These are phyloP conservation scores for Paraconiothyrium sp. DNA, from an alignment of 2,329 filamentous ascomycete species.

Conservation along the genomic window DNA sequence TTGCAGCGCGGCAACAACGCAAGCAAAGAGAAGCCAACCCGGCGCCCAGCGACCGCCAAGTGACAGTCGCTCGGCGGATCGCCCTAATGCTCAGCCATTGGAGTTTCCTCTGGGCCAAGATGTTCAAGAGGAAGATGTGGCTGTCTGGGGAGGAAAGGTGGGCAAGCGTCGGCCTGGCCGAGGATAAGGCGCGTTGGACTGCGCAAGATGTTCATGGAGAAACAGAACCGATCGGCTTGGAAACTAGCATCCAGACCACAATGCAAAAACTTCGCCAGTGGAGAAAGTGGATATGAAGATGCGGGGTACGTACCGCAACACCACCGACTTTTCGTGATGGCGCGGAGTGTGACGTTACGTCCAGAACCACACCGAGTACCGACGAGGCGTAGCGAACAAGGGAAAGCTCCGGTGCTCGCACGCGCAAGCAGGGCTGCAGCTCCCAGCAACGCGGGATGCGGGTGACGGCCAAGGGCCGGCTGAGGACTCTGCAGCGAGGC, in stretches of 20 bases:
- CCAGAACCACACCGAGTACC: background rate
- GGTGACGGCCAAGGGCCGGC: constrained; percentile 22
- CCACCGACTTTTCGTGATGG: background rate
- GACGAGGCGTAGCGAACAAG: constrained; percentile 8
- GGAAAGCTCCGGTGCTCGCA: constrained; percentile 11
- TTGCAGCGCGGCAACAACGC: constrained; percentile 32
- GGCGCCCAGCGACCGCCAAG: constrained; percentile 44
- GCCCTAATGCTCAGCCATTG: constrained; percentile 31
- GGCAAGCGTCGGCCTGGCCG: constrained; percentile 18
- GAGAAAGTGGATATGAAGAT: background rate
- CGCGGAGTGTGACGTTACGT: background rate
- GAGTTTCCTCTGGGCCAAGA: constrained; percentile 39
- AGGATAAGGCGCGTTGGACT: constrained; percentile 1
- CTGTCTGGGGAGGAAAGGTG: constrained; percentile 23
- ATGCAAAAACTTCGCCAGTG: constrained; percentile 4
- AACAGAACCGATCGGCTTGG: background rate
- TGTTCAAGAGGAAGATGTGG: constrained; percentile 34
- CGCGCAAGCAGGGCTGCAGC: constrained; percentile 9
- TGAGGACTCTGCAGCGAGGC: constrained; percentile 18
- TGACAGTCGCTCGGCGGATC: constrained; percentile 20
- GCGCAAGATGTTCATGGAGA: background rate
- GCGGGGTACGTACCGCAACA: constrained; percentile 2
- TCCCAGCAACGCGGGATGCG: constrained; percentile 18
- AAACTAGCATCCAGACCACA: background rate
- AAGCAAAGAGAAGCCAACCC: constrained; percentile 32